phyloP scores from a whole-genome alignment of 768 basidiomycete species.

The Roridomyces roridus region DNA sequence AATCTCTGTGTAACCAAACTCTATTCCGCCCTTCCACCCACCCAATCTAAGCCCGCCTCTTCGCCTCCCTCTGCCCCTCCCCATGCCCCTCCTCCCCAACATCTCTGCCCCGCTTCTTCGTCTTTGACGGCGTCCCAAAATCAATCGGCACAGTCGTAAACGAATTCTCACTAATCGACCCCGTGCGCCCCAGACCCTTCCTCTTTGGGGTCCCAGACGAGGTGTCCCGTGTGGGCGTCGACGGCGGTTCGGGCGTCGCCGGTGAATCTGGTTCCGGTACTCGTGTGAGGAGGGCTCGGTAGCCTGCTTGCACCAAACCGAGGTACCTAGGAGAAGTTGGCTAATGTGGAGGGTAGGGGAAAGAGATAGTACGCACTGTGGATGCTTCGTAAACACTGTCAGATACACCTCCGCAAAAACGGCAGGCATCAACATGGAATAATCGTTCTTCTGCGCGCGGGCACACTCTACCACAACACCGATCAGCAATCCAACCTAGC shows the following conservation, averaged over 20 bases:
- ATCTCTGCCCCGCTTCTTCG: conserved; percentile 5
- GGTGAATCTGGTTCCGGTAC: conserved; percentile 28
- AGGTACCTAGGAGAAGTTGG: conserved; percentile 43
- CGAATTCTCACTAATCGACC: conserved; percentile 41
- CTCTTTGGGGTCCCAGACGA: conserved; percentile 29
- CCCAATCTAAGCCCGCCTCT: no score
- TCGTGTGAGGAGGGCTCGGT: conserved; percentile 48
- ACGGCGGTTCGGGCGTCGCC: conserved; percentile 38
- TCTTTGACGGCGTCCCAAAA: conserved; percentile 38
- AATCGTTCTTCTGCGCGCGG: conserved; percentile 57
- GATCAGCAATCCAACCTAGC: not conserved
- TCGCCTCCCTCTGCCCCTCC: no score
- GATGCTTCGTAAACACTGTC: conserved; percentile 74
- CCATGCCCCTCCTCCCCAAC: no score
- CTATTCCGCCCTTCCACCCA: no score
- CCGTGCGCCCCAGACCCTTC: conserved; percentile 25
- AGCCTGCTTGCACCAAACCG: conserved; percentile 73
- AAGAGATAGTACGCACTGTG: conserved; percentile 32
- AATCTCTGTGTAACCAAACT: no score
- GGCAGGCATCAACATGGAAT: conserved; percentile 68
- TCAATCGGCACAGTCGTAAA: conserved; percentile 53
- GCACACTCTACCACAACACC: conserved; percentile 41
- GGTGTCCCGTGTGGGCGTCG: conserved; percentile 24
- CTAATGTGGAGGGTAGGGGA: conserved; percentile 1
- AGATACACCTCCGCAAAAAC: conserved; percentile 75